These are phyloP conservation scores for Cercospora canescens DNA, from an alignment of 2,329 filamentous ascomycete genomes.

Conservation along the genomic window DNA sequence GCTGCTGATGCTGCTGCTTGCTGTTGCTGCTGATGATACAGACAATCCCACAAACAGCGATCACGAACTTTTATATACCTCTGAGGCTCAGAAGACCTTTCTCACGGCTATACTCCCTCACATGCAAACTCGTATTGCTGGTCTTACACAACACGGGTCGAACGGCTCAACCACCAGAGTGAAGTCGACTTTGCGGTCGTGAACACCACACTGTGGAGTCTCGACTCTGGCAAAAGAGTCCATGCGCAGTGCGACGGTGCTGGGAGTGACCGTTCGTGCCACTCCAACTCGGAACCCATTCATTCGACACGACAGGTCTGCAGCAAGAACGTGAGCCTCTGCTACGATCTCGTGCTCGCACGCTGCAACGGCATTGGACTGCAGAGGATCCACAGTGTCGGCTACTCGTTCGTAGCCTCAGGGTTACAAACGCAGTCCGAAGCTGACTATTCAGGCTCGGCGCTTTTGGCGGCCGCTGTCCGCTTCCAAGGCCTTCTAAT, in stretches of 20 bases:
- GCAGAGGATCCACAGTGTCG: background rate
- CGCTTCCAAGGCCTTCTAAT: too few relatives aligned
- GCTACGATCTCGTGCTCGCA: background rate
- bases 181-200: background rate
- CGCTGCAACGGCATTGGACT: background rate
- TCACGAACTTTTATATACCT: background rate
- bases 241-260: background rate
- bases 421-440: background rate
- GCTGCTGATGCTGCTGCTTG: background rate
- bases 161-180: background rate
- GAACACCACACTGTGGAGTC: background rate
- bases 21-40: background rate
- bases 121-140: background rate
- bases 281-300: background rate
- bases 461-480: background rate
- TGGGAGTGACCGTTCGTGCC: background rate
- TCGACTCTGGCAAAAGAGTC: background rate
- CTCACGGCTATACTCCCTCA: background rate
- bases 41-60: background rate
- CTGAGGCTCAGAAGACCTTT: background rate
- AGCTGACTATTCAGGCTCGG: background rate
- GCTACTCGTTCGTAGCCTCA: too few relatives aligned
- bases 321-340: background rate
- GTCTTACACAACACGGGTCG: background rate
- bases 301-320: too few relatives aligned